Evolutionary conservation across 2,329 filamentous ascomycete genomes (phyloP).

Genomic region (Penicillium sp.): DNA sequence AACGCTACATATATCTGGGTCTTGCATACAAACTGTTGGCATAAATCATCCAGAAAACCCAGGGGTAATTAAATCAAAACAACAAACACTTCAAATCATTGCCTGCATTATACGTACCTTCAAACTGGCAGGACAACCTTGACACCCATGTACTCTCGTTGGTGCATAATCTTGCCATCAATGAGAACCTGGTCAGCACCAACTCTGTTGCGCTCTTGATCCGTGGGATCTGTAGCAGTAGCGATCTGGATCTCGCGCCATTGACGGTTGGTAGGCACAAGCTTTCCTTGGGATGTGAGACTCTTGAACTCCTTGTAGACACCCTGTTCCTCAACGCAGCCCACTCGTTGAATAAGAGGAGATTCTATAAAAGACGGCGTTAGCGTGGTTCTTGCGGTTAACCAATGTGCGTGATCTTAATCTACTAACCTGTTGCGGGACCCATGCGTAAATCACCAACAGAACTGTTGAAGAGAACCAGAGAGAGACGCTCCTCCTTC

Average conservation of each 20-base stretch:
- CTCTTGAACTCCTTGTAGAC: slow-evolving; percentile 49
- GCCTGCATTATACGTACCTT: not conserved
- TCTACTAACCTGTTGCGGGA: slow-evolving; percentile 34
- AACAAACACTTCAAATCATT: not conserved
- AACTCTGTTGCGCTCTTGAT: slow-evolving; percentile 41
- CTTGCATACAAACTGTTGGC: not conserved
- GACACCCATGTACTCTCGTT: slow-evolving; percentile 49
- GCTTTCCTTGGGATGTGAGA: slow-evolving; percentile 40
- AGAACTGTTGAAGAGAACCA: slow-evolving; percentile 49
- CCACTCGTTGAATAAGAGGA: slow-evolving; percentile 43
- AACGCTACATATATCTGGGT: not conserved
- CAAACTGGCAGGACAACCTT: slow-evolving; percentile 47
- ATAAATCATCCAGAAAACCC: not conserved
- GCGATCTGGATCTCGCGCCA: slow-evolving; percentile 53
- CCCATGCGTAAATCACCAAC: slow-evolving; percentile 45
- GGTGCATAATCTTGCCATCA: slow-evolving; percentile 48
- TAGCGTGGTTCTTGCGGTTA: not conserved
- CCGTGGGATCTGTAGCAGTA: slow-evolving; percentile 45
- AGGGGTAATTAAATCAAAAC: not conserved
- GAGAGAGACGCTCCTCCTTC: slow-evolving; percentile 27
- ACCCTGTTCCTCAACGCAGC: slow-evolving; percentile 45
- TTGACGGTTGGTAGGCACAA: slow-evolving; percentile 47
- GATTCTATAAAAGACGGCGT: slow-evolving; percentile 26
- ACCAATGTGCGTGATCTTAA: not conserved
- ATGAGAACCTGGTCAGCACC: slow-evolving; percentile 46